These are phyloP conservation scores for Candida chilensis DNA, from an alignment of 805 yeast species.

Conservation along the genomic window DNA sequence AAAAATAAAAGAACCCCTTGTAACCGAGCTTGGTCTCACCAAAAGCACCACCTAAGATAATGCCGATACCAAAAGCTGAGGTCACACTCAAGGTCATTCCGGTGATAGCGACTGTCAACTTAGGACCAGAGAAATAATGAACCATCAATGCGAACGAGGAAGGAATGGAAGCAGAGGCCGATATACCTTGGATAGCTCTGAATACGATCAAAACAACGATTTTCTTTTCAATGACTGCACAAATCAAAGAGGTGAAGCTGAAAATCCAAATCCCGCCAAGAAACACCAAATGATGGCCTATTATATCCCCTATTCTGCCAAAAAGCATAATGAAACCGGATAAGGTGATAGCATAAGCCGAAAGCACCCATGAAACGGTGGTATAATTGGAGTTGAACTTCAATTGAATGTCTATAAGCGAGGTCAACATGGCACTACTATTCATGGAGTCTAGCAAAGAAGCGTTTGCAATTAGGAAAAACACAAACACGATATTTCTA, in stretches of 20 bases:
- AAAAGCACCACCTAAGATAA: conserved; percentile 36
- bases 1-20: conserved; percentile 24
- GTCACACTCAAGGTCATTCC: conserved; percentile 13
- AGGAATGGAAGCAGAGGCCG: conserved; percentile 33
- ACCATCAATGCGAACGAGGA: conserved; percentile 18
- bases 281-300: conserved; percentile 25
- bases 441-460: too few relatives aligned
- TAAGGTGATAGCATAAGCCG: conserved; percentile 33
- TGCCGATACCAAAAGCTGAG: conserved; percentile 25
- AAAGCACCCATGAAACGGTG: conserved; percentile 38
- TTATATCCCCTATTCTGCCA: conserved; percentile 31
- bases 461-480: too few relatives aligned
- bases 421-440: too few relatives aligned
- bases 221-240: conserved; percentile 23
- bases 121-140: conserved; percentile 1
- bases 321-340: conserved; percentile 32
- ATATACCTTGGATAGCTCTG: conserved; percentile 35
- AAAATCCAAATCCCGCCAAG: conserved; percentile 11
- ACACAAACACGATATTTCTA: too few relatives aligned
- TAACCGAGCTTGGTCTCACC: conserved; percentile 23
- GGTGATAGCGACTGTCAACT: conserved; percentile 14
- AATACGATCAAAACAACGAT: conserved; percentile 26
- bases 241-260: too few relatives aligned
- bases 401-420: too few relatives aligned
- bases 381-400: too few relatives aligned